phyloP scores from a whole-genome alignment of 352 stramenopile genomes.

The Phytophthora pinifolia region DNA sequence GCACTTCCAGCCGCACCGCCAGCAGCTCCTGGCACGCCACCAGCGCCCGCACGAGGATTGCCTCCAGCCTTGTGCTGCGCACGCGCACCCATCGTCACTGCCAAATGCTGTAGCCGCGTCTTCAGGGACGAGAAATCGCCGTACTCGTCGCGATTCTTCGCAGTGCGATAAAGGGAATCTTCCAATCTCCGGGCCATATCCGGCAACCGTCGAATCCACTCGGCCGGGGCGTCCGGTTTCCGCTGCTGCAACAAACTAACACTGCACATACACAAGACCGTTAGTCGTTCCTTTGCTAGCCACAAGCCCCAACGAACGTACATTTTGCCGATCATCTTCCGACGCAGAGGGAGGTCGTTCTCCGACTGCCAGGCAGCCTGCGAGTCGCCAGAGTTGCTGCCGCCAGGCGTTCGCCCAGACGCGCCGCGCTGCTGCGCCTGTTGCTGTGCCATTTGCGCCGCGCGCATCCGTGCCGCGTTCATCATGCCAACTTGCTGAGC shows the following conservation, averaged over 20 bases:
- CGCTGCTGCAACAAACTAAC: constrained; percentile 96
- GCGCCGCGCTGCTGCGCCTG: constrained; percentile 57
- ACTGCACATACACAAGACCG: too few relatives aligned
- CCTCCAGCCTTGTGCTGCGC: constrained; percentile 74
- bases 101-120: constrained; percentile 95
- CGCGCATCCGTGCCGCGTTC: constrained; percentile 49
- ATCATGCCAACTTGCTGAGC: constrained; percentile 38
- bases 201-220: constrained; percentile 97
- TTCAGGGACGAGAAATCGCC: constrained; percentile 96
- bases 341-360: constrained; percentile 80
- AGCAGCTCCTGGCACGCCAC: too few relatives aligned
- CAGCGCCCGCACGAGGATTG: constrained; percentile 45
- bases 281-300: too few relatives aligned
- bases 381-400: constrained; percentile 37
- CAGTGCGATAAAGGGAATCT: constrained; percentile 95
- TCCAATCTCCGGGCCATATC: constrained; percentile 98
- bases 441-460: constrained; percentile 39
- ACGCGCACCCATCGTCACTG: constrained; percentile 87
- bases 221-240: constrained; percentile 95
- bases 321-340: constrained; percentile 93
- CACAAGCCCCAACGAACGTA: constrained; percentile 29
- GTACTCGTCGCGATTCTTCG: constrained; percentile 94
- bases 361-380: constrained; percentile 87
- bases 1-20: constrained; percentile 31
- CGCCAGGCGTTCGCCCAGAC: constrained; percentile 32